A percentile compares a stretch with the other conserved stretches of the same genome.
Evolutionary conservation across 2,329 filamentous ascomycete species (phyloP).

Genomic region (Fusarium vanettenii): DNA sequence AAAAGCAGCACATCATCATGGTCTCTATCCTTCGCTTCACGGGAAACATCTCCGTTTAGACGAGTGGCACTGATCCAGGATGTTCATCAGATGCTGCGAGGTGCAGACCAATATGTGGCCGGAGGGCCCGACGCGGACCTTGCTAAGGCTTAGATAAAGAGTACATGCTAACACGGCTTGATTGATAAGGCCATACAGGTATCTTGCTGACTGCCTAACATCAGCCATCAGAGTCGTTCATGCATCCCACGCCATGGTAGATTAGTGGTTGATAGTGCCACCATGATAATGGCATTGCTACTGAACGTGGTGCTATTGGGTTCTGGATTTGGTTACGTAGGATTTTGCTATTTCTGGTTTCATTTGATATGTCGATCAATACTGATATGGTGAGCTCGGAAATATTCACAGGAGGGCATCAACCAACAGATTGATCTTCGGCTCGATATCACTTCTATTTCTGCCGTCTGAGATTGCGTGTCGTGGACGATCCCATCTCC

Average conservation of each 20-base stretch:
- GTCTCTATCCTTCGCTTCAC: not conserved
- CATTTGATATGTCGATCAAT: not conserved
- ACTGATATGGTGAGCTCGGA: not conserved
- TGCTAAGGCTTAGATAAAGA: slow-evolving; percentile 3
- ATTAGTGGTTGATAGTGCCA: not conserved
- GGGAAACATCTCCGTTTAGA: not conserved
- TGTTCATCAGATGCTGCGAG: slow-evolving; percentile 1
- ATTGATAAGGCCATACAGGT: not conserved
- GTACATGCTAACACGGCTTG: not conserved
- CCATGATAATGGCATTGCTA: not conserved
- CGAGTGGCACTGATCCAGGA: not conserved
- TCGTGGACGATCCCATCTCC: not conserved
- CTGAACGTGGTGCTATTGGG: not conserved
- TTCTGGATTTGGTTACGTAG: slow-evolving; percentile 1
- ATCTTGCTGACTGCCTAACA: not conserved
- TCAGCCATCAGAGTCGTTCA: not conserved
- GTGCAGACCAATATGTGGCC: not conserved
- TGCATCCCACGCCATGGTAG: not conserved
- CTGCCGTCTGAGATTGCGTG: slow-evolving; percentile 1
- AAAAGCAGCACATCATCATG: slow-evolving; percentile 1
- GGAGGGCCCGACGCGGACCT: slow-evolving; percentile 15
- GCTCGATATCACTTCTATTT: slow-evolving; percentile 2
- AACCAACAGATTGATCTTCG: not conserved
- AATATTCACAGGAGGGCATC: not conserved
- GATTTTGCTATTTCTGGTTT: not conserved